A percentile compares a stretch with the other conserved stretches of the same genome.
Conservation (phyloP, 1,284 basidiomycete species). For the Marasmius fiardii region DNA sequence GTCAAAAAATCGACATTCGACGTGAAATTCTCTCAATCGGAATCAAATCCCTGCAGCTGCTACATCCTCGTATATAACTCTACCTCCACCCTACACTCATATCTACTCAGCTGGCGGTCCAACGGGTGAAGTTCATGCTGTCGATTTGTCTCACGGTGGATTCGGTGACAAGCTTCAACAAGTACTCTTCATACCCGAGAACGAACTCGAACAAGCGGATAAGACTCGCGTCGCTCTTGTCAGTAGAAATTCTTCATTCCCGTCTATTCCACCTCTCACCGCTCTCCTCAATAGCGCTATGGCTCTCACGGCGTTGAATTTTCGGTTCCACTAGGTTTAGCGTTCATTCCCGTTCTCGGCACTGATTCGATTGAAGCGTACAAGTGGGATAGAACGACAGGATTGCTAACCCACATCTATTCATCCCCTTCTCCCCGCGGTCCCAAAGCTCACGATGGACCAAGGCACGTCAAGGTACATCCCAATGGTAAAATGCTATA, state of each 20-base stretch:
- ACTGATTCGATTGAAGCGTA: conserved; percentile 44
- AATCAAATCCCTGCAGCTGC: conserved; percentile 29
- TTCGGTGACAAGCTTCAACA: conserved; percentile 40
- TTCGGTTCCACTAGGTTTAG: conserved; percentile 29
- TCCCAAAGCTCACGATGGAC: conserved; percentile 35
- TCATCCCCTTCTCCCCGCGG: conserved; percentile 36
- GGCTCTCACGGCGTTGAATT: conserved; percentile 49
- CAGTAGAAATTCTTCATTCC: conserved; percentile 13
- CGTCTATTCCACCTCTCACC: background rate
- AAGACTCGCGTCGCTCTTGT: conserved; percentile 45
- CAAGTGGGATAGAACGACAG: conserved; percentile 26
- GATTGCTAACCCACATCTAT: conserved; percentile 30
- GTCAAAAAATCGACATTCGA: conserved; percentile 12
- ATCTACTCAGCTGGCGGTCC: conserved; percentile 46
- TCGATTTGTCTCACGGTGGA: conserved; percentile 30
- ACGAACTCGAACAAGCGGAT: conserved; percentile 38
- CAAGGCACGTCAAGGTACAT: conserved; percentile 46
- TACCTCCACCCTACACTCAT: conserved; percentile 42
- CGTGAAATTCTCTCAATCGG: background rate
- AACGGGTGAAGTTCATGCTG: conserved; percentile 40
- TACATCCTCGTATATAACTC: conserved; percentile 44
- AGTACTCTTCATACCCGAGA: conserved; percentile 38
- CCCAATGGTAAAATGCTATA: conserved; percentile 45
- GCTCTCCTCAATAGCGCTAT: conserved; percentile 32
- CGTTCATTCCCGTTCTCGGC: conserved; percentile 47